These are phyloP conservation scores for Cytospora paraplurivora DNA, from an alignment of 2,329 filamentous ascomycete genomes.

Conservation along the genomic window DNA sequence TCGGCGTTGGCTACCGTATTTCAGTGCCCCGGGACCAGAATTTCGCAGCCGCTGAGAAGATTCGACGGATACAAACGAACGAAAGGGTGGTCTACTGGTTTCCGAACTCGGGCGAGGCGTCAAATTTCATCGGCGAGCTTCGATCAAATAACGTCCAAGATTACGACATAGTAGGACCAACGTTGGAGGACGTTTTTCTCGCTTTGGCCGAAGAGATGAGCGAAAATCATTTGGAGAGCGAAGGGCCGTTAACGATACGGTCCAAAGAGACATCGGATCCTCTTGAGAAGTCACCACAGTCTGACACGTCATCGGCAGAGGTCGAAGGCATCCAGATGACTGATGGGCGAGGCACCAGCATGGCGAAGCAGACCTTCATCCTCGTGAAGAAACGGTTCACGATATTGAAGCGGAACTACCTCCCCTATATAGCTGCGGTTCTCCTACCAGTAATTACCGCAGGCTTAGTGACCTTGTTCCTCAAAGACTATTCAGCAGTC, in stretches of 20 bases:
- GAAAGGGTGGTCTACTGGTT: slow-evolving; percentile 70
- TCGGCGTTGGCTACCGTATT: slow-evolving; percentile 84
- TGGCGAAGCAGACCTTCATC: slow-evolving; percentile 64
- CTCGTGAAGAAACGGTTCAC: slow-evolving; percentile 77
- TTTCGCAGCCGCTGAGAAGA: slow-evolving; percentile 8
- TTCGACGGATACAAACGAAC: slow-evolving; percentile 7
- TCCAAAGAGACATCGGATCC: slow-evolving; percentile 23
- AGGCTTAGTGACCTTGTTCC: slow-evolving; percentile 75
- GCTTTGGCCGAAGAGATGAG: slow-evolving; percentile 79
- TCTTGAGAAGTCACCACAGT: slow-evolving; percentile 7
- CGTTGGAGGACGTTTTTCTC: slow-evolving; percentile 90
- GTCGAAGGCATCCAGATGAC: slow-evolving; percentile 22
- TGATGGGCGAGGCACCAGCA: slow-evolving; percentile 22
- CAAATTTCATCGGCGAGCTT: slow-evolving; percentile 68
- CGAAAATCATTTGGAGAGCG: slow-evolving; percentile 41
- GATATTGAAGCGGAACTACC: slow-evolving; percentile 75
- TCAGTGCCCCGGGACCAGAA: slow-evolving; percentile 53
- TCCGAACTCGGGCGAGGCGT: slow-evolving; percentile 68
- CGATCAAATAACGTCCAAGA: slow-evolving; percentile 69
- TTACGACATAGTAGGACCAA: slow-evolving; percentile 85
- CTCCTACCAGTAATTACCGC: slow-evolving; percentile 78
- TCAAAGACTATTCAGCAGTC: slow-evolving; percentile 55
- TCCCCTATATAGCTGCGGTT: slow-evolving; percentile 75
- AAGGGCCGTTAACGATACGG: slow-evolving; percentile 26
- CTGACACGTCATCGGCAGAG: slow-evolving; percentile 20